Conservation (phyloP, 2,329 filamentous ascomycete genomes). For the Fusarium burgessii region DNA sequence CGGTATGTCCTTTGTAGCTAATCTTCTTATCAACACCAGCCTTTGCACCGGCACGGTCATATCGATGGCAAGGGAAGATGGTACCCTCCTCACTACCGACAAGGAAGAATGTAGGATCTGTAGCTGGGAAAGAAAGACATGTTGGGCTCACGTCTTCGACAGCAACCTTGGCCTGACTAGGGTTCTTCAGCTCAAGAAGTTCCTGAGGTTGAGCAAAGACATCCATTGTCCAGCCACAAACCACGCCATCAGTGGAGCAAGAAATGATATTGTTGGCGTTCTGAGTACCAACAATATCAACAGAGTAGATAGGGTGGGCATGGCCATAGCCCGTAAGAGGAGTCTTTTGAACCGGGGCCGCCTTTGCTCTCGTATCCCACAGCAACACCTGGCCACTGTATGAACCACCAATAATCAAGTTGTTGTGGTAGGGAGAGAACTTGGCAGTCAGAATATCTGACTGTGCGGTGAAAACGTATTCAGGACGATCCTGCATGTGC, state of each 20-base stretch:
- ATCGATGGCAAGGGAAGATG: constrained; percentile 96
- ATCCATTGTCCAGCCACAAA: constrained; percentile 97
- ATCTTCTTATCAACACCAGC: constrained; percentile 92
- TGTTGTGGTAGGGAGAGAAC: constrained; percentile 98
- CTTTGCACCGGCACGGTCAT: constrained; percentile 96
- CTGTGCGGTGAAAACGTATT: constrained; percentile 96
- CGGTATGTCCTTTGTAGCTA: constrained; percentile 89
- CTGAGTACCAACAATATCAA: constrained; percentile 96
- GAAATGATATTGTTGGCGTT: constrained; percentile 99
- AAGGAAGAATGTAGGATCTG: constrained; percentile 97
- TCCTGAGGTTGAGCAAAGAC: constrained; percentile 98
- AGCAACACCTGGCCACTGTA: constrained; percentile 97
- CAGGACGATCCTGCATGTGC: constrained; percentile 91
- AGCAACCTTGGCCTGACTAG: constrained; percentile 78
- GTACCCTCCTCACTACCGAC: constrained; percentile 96
- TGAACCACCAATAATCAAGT: constrained; percentile 93
- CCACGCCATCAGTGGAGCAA: constrained; percentile 94
- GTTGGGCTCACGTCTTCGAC: constrained; percentile 96
- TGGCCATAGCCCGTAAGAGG: constrained; percentile 94
- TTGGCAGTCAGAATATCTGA: constrained; percentile 95
- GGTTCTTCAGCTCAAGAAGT: constrained; percentile 87
- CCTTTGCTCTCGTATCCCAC: constrained; percentile 94
- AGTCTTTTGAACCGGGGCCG: constrained; percentile 93
- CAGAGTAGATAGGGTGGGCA: constrained; percentile 94
- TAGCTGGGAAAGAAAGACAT: constrained; percentile 92